phyloP scores from a whole-genome alignment of 352 stramenopile species.

The Phytophthora constricta region DNA sequence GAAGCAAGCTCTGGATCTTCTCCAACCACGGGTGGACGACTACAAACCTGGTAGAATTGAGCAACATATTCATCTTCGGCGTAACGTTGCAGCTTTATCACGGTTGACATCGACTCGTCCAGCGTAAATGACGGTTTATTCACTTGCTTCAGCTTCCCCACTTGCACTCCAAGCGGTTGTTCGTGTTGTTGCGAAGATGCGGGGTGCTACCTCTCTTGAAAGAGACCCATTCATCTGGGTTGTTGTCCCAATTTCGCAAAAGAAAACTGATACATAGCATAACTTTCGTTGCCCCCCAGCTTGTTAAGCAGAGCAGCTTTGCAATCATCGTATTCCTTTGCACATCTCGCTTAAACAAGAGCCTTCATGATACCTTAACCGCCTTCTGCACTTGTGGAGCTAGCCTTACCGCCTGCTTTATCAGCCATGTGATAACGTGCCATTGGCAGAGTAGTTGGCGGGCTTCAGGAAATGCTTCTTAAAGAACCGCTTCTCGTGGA shows the following conservation, averaged over 20 bases:
- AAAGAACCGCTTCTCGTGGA: constrained; percentile 13
- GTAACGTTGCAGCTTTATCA: constrained; percentile 2
- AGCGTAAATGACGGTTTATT: background rate
- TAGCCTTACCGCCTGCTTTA: background rate
- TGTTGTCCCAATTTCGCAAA: constrained; percentile 2
- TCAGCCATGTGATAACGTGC: constrained; percentile 10
- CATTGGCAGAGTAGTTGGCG: constrained; percentile 17
- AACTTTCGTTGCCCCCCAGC: background rate
- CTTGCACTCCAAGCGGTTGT: constrained; percentile 2
- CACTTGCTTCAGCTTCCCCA: constrained; percentile 9
- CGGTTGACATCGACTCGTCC: background rate
- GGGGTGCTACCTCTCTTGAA: constrained; percentile 9
- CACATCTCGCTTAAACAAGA: background rate
- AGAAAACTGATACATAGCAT: constrained; percentile 1
- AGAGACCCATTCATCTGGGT: background rate
- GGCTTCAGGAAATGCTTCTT: constrained; percentile 1
- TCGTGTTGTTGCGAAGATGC: background rate
- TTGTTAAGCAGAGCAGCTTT: background rate
- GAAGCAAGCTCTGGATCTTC: constrained; percentile 1
- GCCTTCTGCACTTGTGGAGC: background rate
- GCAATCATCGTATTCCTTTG: background rate
- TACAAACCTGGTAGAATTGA: background rate
- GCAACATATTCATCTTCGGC: constrained; percentile 4
- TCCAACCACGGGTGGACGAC: background rate
- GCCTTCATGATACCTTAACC: background rate